phyloP scores from a whole-genome alignment of 345 rosid genomes.

The Eucalyptus pauciflora region DNA sequence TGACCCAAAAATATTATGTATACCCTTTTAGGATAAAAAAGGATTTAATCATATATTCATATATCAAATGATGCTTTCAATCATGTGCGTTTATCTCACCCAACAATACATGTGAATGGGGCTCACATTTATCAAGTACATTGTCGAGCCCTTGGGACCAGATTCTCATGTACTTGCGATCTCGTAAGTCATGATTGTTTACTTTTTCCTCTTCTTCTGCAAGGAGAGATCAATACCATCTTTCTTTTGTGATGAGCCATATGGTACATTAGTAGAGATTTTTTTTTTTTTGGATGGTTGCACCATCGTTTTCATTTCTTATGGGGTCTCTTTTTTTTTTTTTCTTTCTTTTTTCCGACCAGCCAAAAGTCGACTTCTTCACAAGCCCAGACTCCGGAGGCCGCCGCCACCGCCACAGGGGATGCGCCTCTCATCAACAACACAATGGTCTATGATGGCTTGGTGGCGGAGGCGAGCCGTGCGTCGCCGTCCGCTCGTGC shows the following conservation, averaged over 20 bases:
- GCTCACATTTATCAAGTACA: not conserved
- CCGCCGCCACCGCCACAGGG: not conserved
- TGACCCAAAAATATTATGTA: not conserved
- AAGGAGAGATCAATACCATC: not conserved
- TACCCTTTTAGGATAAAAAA: not conserved
- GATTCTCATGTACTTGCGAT: not conserved
- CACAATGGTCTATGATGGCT: conserved; percentile 70
- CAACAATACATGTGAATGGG: not conserved
- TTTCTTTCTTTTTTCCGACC: not conserved
- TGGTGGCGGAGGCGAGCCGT: conserved; percentile 25
- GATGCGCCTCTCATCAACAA: conserved; percentile 5
- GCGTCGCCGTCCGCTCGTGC: conserved; percentile 23
- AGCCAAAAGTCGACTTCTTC: conserved; percentile 69
- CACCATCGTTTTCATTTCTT: not conserved
- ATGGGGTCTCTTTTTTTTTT: conserved; percentile 1
- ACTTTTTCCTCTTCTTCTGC: not conserved
- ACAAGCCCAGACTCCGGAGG: conserved; percentile 9
- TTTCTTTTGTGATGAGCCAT: not conserved
- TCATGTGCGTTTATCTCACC: rapidly evolving
- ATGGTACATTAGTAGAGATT: not conserved
- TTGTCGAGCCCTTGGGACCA: not conserved
- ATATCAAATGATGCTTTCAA: not conserved
- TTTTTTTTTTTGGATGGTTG: not conserved
- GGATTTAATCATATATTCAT: too few relatives aligned
- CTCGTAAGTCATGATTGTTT: not conserved